phyloP scores from a whole-genome alignment of 306 rosid species.

The Echinosophora koreensis region DNA sequence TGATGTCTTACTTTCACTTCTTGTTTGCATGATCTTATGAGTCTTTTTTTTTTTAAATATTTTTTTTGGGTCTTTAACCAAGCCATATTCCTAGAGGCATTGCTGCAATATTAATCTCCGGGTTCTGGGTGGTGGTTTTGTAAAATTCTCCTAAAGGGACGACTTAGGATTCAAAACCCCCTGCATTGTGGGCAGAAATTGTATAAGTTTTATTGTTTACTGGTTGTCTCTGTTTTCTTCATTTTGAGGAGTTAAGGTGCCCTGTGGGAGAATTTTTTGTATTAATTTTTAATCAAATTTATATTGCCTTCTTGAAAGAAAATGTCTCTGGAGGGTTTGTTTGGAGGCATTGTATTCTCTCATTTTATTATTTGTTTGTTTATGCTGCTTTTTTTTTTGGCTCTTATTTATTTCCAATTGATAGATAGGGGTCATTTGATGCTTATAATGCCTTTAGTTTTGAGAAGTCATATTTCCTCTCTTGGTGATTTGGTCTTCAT shows the following conservation, averaged over 20 bases:
- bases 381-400: no score
- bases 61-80: no score
- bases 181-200: no score
- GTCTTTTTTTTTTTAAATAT: no score
- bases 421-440: constrained; percentile 36
- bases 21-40: not conserved
- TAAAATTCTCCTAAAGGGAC: no score
- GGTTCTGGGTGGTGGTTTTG: no score
- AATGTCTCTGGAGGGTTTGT: constrained; percentile 8
- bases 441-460: not conserved
- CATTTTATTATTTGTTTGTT: constrained; percentile 23
- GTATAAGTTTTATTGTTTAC: not conserved
- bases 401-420: not conserved
- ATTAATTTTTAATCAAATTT: constrained; percentile 3
- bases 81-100: no score
- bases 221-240: constrained; percentile 12
- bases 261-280: not conserved
- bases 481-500: constrained; percentile 37
- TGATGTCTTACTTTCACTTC: not conserved
- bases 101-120: no score
- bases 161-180: no score
- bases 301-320: constrained; percentile 26
- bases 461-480: constrained; percentile 26
- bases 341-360: constrained; percentile 4
- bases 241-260: not conserved